These are phyloP conservation scores for Rhodotorula sp. DNA, from an alignment of 1,284 basidiomycete genomes.

Conservation along the genomic window DNA sequence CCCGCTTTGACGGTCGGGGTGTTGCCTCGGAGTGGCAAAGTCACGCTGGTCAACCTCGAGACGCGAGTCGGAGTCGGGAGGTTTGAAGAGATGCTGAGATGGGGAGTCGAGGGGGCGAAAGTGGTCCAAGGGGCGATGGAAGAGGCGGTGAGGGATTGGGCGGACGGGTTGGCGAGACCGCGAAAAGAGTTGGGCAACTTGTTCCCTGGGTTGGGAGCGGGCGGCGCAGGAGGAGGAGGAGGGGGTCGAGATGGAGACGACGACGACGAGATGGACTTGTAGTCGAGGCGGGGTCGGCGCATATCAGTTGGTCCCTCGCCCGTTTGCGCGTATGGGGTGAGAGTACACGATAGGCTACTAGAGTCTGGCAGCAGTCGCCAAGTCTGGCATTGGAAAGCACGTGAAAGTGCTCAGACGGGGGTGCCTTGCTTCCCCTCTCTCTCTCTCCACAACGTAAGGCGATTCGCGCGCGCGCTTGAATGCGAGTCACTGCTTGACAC, in stretches of 20 bases:
- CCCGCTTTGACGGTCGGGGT: slow-evolving; percentile 85
- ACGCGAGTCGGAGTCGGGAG: slow-evolving; percentile 89
- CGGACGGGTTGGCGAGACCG: slow-evolving; percentile 20
- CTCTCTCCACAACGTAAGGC: too few relatives aligned
- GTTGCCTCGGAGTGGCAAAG: slow-evolving; percentile 74
- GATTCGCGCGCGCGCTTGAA: too few relatives aligned
- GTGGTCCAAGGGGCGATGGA: slow-evolving; percentile 61
- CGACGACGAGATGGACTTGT: slow-evolving; percentile 34
- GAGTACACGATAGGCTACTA: too few relatives aligned
- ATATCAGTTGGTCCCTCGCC: too few relatives aligned
- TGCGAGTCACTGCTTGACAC: too few relatives aligned
- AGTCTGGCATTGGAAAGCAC: too few relatives aligned
- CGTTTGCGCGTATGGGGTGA: too few relatives aligned
- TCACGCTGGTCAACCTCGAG: slow-evolving; percentile 89
- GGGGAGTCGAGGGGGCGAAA: slow-evolving; percentile 73
- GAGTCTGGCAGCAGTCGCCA: too few relatives aligned
- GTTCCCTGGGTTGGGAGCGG: slow-evolving; percentile 17
- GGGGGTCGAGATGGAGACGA: background rate
- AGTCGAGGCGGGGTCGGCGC: too few relatives aligned
- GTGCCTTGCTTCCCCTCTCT: too few relatives aligned
- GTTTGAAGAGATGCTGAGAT: slow-evolving; percentile 80
- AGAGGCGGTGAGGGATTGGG: slow-evolving; percentile 33
- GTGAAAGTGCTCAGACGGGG: too few relatives aligned
- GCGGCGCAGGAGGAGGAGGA: background rate
- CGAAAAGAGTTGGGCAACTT: slow-evolving; percentile 12